phyloP scores from a whole-genome alignment of 1,139 yeast genomes.

The Saccharomyces hybrid region DNA sequence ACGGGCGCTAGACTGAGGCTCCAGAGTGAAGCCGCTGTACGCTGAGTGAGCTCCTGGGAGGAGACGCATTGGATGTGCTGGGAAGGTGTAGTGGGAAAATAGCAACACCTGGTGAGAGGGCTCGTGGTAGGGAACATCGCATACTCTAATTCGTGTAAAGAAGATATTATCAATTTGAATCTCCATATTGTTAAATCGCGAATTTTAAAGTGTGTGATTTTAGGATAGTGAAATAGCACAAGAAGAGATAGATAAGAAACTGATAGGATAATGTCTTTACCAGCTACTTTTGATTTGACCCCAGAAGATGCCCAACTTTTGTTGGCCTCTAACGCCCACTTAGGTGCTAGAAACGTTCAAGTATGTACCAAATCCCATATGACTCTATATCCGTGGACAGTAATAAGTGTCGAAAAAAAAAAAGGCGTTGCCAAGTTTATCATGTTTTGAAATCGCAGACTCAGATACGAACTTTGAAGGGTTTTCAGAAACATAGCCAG shows the following conservation, averaged over 20 bases:
- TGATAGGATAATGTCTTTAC: slow-evolving; percentile 57
- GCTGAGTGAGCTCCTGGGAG: not conserved
- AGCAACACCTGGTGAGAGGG: not conserved
- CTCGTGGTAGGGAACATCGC: not conserved
- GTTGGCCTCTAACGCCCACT: slow-evolving; percentile 99
- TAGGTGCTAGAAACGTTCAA: slow-evolving; percentile 99
- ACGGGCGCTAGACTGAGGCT: not conserved
- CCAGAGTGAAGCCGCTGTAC: not conserved
- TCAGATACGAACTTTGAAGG: not conserved
- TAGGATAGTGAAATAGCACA: slow-evolving; percentile 4
- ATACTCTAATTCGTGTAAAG: not conserved
- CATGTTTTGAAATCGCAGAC: not conserved
- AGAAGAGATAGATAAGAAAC: slow-evolving; percentile 23
- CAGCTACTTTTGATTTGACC: slow-evolving; percentile 84
- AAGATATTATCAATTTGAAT: not conserved
- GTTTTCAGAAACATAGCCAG: not conserved
- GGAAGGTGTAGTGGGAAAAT: not conserved
- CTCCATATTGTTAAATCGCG: not conserved
- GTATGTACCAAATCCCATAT: slow-evolving; percentile 42
- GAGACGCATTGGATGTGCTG: not conserved
- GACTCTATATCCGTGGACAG: not conserved
- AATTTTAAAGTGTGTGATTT: not conserved
- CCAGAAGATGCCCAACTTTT: slow-evolving; percentile 99
- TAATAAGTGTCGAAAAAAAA: not conserved
- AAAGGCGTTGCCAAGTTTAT: not conserved